Evolutionary conservation across 225 moss, liverwort and hornwort genomes (phyloP).

Genomic region (Anthoceros angustus): DNA sequence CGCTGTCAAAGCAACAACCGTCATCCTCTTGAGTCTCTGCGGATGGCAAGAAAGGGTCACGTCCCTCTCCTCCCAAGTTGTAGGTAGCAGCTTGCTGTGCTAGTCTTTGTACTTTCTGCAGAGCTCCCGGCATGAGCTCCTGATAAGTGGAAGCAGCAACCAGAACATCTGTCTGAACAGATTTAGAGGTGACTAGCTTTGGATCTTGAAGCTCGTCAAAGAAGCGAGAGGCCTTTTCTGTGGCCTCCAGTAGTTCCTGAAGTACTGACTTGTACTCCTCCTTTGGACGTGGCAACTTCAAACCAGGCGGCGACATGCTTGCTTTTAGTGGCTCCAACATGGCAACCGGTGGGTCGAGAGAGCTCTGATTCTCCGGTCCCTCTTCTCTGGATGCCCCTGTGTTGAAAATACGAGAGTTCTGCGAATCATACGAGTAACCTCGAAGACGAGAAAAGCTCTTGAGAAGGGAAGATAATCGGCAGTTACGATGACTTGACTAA

Average conservation of each 20-base stretch:
- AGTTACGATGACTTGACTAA: not conserved
- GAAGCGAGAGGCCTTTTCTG: constrained; percentile 41
- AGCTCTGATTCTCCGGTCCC: constrained; percentile 5
- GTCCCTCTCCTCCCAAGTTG: not conserved
- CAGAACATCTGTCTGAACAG: not conserved
- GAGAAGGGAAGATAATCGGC: not conserved
- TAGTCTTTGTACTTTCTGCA: not conserved
- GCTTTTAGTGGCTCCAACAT: constrained; percentile 2
- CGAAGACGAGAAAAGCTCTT: too few relatives aligned
- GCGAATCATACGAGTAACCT: too few relatives aligned
- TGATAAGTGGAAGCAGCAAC: constrained; percentile 7
- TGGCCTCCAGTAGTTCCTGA: constrained; percentile 52
- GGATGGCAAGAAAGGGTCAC: not conserved
- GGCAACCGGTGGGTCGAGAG: constrained; percentile 8
- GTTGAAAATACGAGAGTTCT: too few relatives aligned
- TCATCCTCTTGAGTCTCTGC: not conserved
- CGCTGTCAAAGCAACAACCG: not conserved
- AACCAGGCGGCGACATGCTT: constrained; percentile 11
- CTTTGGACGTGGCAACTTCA: constrained; percentile 35
- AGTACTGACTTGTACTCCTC: constrained; percentile 50
- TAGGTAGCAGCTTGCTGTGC: not conserved
- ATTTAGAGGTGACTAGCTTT: not conserved
- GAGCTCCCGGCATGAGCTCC: constrained; percentile 9
- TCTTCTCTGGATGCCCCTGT: constrained; percentile 7
- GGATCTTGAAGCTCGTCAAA: constrained; percentile 27